Percentiles rank a stretch among this genome's conserved stretches.
These are phyloP conservation scores for Wallacemonas collosoma DNA, from an alignment of 208 protist species.

Conservation along the genomic window DNA sequence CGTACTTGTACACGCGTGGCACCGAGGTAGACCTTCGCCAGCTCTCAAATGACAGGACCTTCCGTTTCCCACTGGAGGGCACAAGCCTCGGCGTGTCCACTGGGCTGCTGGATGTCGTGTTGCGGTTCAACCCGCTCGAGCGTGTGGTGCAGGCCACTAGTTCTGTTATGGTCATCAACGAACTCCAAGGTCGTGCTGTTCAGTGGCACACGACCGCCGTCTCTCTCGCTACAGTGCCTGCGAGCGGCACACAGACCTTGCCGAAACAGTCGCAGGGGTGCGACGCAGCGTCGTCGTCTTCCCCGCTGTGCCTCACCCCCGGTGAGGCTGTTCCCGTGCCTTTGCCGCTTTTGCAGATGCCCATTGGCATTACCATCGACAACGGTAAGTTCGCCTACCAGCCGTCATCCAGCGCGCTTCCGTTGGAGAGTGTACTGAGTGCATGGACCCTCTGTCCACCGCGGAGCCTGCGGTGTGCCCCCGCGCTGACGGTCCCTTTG, in stretches of 20 bases:
- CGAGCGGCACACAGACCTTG: too few species aligned
- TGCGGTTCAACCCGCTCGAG: slow-evolving; percentile 39
- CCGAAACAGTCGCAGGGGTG: too few species aligned
- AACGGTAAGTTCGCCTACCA: neutral
- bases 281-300: too few species aligned
- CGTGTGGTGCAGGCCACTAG: slow-evolving; percentile 44
- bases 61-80: slow-evolving; percentile 33
- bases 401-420: neutral
- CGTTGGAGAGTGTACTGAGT: neutral
- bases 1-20: slow-evolving; percentile 15
- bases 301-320: neutral
- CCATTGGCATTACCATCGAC: slow-evolving; percentile 17
- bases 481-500: neutral
- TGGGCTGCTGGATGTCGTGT: slow-evolving; percentile 39
- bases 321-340: slow-evolving; percentile 31
- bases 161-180: slow-evolving; percentile 40
- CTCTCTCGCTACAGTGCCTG: neutral
- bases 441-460: neutral
- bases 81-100: slow-evolving; percentile 10
- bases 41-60: slow-evolving; percentile 32
- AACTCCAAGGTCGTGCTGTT: slow-evolving; percentile 22
- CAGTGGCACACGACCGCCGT: slow-evolving; percentile 12
- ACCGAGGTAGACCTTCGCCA: slow-evolving; percentile 38
- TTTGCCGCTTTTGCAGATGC: slow-evolving; percentile 13
- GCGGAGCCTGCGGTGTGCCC: neutral